Percentiles rank a stretch among this genome's conserved stretches.
Evolutionary conservation across 805 yeast species (phyloP).

Genomic region (Groenewaldozyma salmanticensis): DNA sequence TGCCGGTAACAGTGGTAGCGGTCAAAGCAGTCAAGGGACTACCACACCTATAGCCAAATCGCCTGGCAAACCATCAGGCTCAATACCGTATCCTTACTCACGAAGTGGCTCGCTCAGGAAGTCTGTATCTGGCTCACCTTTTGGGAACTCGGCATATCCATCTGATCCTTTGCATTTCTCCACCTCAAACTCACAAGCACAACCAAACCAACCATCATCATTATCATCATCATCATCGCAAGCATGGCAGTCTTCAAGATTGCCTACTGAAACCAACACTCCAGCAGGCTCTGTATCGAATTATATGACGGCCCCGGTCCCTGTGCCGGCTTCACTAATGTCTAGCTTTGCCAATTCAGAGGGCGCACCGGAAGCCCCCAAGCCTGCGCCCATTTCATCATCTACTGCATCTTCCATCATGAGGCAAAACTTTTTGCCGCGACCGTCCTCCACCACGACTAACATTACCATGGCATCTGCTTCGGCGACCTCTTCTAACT

Average conservation of each 20-base stretch:
- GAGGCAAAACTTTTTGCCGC: conserved; percentile 28
- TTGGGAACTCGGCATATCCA: conserved; percentile 33
- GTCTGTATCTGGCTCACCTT: background rate
- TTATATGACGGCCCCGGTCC: conserved; percentile 3
- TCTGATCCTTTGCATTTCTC: conserved; percentile 18
- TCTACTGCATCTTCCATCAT: conserved; percentile 2
- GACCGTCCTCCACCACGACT: conserved; percentile 22
- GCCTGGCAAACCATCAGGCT: background rate
- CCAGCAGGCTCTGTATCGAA: background rate
- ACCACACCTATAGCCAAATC: background rate
- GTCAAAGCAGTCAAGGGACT: background rate
- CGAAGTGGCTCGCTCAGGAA: background rate
- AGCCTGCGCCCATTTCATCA: background rate
- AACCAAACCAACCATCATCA: background rate
- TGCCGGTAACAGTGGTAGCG: conserved; percentile 12
- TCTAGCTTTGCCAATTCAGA: background rate
- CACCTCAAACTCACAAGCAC: background rate
- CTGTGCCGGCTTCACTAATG: background rate
- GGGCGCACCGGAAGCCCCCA: background rate
- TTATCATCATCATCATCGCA: background rate
- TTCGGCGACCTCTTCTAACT: conserved; percentile 26
- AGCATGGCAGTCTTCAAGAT: background rate
- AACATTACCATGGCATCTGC: conserved; percentile 19
- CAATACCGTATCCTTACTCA: conserved; percentile 1
- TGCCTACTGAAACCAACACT: background rate